These are phyloP conservation scores for Pneumocystis canis DNA, from an alignment of 1,139 yeast species.

Conservation along the genomic window DNA sequence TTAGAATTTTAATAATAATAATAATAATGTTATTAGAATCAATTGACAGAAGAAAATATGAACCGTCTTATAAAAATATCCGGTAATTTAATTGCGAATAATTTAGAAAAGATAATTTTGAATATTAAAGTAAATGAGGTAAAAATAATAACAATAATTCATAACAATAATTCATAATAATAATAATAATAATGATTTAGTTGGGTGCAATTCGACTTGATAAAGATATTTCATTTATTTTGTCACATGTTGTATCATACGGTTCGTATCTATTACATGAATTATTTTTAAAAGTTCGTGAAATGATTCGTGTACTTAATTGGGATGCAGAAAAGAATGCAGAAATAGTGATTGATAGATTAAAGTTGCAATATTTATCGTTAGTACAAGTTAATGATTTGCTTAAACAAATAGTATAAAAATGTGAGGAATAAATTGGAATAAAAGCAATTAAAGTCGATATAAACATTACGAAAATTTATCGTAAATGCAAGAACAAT, in stretches of 20 bases:
- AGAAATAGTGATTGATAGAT: neutral
- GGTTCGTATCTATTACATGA: neutral
- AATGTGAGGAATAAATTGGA: too few species aligned
- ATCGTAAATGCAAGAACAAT: too few species aligned
- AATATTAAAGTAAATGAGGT: neutral
- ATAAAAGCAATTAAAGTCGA: too few species aligned
- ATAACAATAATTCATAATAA: too few species aligned
- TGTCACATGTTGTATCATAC: slow-evolving; percentile 3
- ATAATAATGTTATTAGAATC: neutral
- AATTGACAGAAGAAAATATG: neutral
- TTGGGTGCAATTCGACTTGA: slow-evolving; percentile 76
- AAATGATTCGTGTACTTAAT: neutral
- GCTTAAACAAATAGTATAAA: too few species aligned
- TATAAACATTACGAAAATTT: too few species aligned
- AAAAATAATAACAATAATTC: neutral
- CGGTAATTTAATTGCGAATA: neutral
- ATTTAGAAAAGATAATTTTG: neutral
- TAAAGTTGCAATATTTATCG: neutral
- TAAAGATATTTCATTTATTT: slow-evolving; percentile 56
- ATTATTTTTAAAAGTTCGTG: neutral
- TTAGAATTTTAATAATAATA: neutral
- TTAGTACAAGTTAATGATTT: neutral
- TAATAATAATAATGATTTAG: slow-evolving; percentile 50
- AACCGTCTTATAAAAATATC: neutral
- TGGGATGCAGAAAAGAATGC: neutral